phyloP scores from a whole-genome alignment of 2,329 filamentous ascomycete genomes.

The Dothistroma pini region DNA sequence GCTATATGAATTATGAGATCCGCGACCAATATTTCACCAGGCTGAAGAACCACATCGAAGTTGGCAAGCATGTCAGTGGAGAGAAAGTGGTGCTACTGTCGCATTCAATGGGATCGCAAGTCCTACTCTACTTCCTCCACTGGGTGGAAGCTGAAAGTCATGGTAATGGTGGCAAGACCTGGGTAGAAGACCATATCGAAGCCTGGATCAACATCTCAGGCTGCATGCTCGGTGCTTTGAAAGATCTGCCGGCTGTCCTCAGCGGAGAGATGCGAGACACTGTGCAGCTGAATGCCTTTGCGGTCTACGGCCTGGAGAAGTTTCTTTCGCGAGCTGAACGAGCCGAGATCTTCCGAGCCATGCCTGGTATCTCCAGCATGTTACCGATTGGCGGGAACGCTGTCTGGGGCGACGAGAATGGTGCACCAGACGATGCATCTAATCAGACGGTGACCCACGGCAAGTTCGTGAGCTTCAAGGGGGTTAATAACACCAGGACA shows the following conservation, averaged over 20 bases:
- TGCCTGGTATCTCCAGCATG: conserved; percentile 97
- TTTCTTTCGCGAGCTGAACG: conserved; percentile 88
- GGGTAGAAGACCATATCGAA: conserved; percentile 87
- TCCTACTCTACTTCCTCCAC: conserved; percentile 79
- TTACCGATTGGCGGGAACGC: conserved; percentile 88
- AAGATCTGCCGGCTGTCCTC: conserved; percentile 83
- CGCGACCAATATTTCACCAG: conserved; percentile 93
- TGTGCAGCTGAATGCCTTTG: conserved; percentile 91
- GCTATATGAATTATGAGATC: conserved; percentile 82
- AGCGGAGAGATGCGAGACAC: conserved; percentile 99
- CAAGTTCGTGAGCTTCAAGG: conserved; percentile 78
- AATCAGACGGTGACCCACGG: conserved; percentile 73
- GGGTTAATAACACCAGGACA: conserved; percentile 55
- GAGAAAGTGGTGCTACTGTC: conserved; percentile 83
- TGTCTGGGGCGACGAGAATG: conserved; percentile 87
- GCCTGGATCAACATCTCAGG: conserved; percentile 98
- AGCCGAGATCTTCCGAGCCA: conserved; percentile 89
- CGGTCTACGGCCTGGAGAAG: conserved; percentile 93
- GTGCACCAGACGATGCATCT: conserved; percentile 81
- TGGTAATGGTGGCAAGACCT: conserved; percentile 75
- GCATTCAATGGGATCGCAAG: conserved; percentile 97
- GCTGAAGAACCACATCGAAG: conserved; percentile 86
- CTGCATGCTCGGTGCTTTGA: conserved; percentile 93
- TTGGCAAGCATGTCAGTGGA: conserved; percentile 66
- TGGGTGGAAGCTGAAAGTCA: conserved; percentile 75